Evolutionary conservation across 2,329 filamentous ascomycete genomes (phyloP).

Genomic region (Monosporascus cannonballus): DNA sequence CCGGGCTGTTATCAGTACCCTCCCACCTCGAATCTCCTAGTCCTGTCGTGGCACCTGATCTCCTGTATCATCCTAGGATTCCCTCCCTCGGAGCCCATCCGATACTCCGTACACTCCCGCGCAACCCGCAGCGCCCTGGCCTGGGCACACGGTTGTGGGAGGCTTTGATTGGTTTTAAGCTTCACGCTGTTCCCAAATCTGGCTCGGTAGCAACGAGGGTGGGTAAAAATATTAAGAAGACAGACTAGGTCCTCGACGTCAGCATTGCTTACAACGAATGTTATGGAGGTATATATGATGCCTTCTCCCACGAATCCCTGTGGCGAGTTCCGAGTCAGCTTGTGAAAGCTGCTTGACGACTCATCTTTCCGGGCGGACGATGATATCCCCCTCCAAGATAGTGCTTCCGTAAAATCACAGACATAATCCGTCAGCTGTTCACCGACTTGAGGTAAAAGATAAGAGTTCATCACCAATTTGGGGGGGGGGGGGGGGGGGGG

Average conservation of each 20-base stretch:
- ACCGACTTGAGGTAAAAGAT: background rate
- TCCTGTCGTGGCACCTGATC: background rate
- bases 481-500: too few relatives aligned
- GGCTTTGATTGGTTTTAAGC: background rate
- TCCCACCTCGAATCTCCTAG: background rate
- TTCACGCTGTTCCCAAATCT: background rate
- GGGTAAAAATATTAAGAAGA: background rate
- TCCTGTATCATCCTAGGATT: background rate
- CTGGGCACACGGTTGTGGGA: background rate
- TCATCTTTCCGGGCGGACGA: too few relatives aligned
- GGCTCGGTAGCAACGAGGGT: background rate
- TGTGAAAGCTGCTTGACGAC: too few relatives aligned
- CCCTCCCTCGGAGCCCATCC: background rate
- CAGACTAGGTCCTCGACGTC: background rate
- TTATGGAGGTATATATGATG: too few relatives aligned
- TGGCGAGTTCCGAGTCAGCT: too few relatives aligned
- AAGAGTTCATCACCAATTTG: constrained; percentile 1
- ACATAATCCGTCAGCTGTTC: background rate
- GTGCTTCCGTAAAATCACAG: background rate
- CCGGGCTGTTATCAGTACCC: too few relatives aligned
- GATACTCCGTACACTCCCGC: background rate
- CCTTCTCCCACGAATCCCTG: too few relatives aligned
- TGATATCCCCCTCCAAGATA: too few relatives aligned
- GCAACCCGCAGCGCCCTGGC: background rate
- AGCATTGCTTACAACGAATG: background rate